Evolutionary conservation across 495 filamentous ascomycete genomes (phyloP).

Genomic region (Cladorrhinum samala): DNA sequence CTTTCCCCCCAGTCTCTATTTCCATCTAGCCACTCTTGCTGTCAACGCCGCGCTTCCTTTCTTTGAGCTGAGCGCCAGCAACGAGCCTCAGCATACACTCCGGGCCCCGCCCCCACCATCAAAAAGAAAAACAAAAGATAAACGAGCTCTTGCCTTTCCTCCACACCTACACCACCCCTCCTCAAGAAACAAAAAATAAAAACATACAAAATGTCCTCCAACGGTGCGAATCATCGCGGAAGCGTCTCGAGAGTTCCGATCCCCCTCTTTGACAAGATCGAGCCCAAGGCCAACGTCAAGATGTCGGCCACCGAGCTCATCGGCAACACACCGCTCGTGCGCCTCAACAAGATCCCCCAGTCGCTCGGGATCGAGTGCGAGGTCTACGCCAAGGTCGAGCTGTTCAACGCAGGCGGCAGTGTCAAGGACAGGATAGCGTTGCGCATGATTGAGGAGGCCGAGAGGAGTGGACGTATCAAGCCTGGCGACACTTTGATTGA

Average conservation of each 20-base stretch:
- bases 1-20: neutral
- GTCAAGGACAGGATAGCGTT: conserved; percentile 97
- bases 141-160: neutral
- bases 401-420: conserved; percentile 95
- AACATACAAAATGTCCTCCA: neutral
- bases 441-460: conserved; percentile 96
- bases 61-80: neutral
- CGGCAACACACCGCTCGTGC: conserved; percentile 90
- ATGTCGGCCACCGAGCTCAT: conserved; percentile 56
- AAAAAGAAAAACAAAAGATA: neutral
- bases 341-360: conserved; percentile 84
- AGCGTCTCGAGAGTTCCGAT: conserved; percentile 11
- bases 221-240: conserved; percentile 14
- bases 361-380: conserved; percentile 81
- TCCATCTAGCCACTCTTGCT: neutral
- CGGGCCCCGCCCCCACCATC: conserved; percentile 4
- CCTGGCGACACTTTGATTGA: conserved; percentile 96
- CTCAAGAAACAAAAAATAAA: neutral
- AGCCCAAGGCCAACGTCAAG: conserved; percentile 24
- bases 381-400: conserved; percentile 91
- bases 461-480: conserved; percentile 85
- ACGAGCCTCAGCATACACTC: no score
- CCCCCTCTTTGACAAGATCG: conserved; percentile 18
- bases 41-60: neutral
- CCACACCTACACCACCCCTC: neutral